Percentiles rank a stretch among this genome's conserved stretches.
Evolutionary conservation across 768 basidiomycete species (phyloP).

Genomic region (Hydnomerulius pinastri): DNA sequence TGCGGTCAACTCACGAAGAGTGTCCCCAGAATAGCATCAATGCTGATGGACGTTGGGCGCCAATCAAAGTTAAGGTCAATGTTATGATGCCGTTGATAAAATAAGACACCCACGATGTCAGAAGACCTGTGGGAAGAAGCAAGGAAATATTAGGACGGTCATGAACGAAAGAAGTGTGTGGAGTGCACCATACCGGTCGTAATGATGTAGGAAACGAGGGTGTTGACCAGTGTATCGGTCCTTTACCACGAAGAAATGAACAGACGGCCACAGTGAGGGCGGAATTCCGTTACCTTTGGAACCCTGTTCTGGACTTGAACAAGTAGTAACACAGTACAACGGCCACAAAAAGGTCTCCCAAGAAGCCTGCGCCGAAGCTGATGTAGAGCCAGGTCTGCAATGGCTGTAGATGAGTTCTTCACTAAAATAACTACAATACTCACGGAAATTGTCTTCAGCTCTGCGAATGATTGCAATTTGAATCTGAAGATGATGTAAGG

Average conservation of each 20-base stretch:
- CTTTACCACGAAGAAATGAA: slow-evolving; percentile 28
- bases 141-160: background rate
- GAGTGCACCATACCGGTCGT: slow-evolving; percentile 55
- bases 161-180: slow-evolving; percentile 13
- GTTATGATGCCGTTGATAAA: no score
- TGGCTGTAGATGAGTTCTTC: background rate
- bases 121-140: slow-evolving; percentile 36
- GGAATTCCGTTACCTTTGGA: slow-evolving; percentile 38
- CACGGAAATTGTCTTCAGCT: slow-evolving; percentile 43
- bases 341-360: slow-evolving; percentile 54
- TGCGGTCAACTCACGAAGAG: slow-evolving; percentile 30
- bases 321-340: slow-evolving; percentile 51
- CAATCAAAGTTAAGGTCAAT: background rate
- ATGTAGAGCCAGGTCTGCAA: slow-evolving; percentile 50
- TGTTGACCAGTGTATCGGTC: slow-evolving; percentile 50
- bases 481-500: slow-evolving; percentile 35
- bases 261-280: background rate
- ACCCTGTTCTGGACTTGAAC: slow-evolving; percentile 51
- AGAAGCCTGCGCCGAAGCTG: slow-evolving; percentile 51
- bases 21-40: slow-evolving; percentile 49
- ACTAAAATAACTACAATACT: slow-evolving; percentile 4
- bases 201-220: slow-evolving; percentile 52
- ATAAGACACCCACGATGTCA: slow-evolving; percentile 36
- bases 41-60: slow-evolving; percentile 29
- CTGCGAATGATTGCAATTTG: slow-evolving; percentile 34